phyloP scores from a whole-genome alignment of 2,329 filamentous ascomycete species.

The Clathrospora elynae region DNA sequence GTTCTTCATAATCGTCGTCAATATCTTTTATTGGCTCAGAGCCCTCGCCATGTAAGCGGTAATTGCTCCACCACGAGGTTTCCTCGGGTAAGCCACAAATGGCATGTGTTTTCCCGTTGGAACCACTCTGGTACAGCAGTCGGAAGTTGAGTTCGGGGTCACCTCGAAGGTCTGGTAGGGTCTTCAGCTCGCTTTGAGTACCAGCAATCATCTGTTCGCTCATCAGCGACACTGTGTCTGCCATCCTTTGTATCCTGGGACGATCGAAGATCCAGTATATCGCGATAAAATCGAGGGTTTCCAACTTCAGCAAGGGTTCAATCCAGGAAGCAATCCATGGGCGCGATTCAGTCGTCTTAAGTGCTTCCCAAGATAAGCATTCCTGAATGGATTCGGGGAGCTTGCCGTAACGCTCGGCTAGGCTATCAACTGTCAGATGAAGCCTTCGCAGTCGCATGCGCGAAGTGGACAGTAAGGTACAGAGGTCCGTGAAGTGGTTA shows the following conservation, averaged over 20 bases:
- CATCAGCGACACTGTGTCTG: slow-evolving; percentile 19
- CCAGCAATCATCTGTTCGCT: slow-evolving; percentile 19
- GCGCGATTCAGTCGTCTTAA: slow-evolving; percentile 9
- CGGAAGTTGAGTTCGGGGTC: slow-evolving; percentile 5
- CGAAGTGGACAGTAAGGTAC: slow-evolving; percentile 26
- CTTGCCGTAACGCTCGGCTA: slow-evolving; percentile 9
- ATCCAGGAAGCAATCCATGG: slow-evolving; percentile 25
- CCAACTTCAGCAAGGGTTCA: slow-evolving; percentile 21
- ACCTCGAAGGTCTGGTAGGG: not conserved
- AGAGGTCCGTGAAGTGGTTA: slow-evolving; percentile 30
- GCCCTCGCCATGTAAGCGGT: too few species aligned
- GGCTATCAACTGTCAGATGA: slow-evolving; percentile 22
- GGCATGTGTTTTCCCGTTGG: not conserved
- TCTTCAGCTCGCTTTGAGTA: slow-evolving; percentile 1
- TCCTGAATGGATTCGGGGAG: slow-evolving; percentile 14
- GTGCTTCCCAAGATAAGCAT: slow-evolving; percentile 16
- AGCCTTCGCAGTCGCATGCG: slow-evolving; percentile 23
- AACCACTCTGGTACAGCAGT: slow-evolving; percentile 5
- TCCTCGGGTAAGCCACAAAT: slow-evolving; percentile 1
- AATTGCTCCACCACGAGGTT: not conserved
- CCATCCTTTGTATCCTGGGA: slow-evolving; percentile 17
- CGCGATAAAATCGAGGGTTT: slow-evolving; percentile 18
- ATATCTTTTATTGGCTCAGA: too few species aligned
- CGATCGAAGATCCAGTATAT: slow-evolving; percentile 26
- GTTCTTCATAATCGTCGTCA: too few species aligned